Evolutionary conservation across 2,329 filamentous ascomycete genomes (phyloP).

Genomic region (Phaeosphaeria sp.): DNA sequence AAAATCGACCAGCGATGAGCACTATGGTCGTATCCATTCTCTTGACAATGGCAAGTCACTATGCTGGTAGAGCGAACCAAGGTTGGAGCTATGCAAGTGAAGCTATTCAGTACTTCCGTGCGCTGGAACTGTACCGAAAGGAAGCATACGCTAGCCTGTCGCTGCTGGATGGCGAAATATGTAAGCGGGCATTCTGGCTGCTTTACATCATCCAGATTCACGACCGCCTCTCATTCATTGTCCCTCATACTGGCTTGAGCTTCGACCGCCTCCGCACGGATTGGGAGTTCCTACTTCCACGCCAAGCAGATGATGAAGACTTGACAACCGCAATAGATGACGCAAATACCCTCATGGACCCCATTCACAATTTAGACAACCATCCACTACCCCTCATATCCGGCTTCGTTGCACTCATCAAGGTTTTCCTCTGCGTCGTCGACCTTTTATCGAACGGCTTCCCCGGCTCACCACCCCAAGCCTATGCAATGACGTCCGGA

Average conservation of each 20-base stretch:
- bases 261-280: slow-evolving; percentile 20
- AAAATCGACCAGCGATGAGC: slow-evolving; percentile 14
- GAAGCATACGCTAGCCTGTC: slow-evolving; percentile 13
- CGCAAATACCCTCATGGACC: background rate
- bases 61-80: slow-evolving; percentile 16
- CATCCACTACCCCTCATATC: slow-evolving; percentile 15
- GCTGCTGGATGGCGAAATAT: slow-evolving; percentile 14
- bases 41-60: slow-evolving; percentile 19
- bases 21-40: slow-evolving; percentile 17
- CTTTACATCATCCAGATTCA: slow-evolving; percentile 25
- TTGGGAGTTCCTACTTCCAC: slow-evolving; percentile 19
- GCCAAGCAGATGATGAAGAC: slow-evolving; percentile 12
- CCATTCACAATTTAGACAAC: background rate
- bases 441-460: slow-evolving; percentile 21
- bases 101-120: slow-evolving; percentile 20
- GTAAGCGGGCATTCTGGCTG: slow-evolving; percentile 22
- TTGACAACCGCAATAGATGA: background rate
- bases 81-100: slow-evolving; percentile 23
- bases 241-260: slow-evolving; percentile 22
- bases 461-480: slow-evolving; percentile 16
- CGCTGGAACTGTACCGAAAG: slow-evolving; percentile 17
- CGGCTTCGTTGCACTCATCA: slow-evolving; percentile 17
- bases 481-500: slow-evolving; percentile 21
- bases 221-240: slow-evolving; percentile 22
- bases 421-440: slow-evolving; percentile 20